Evolutionary conservation across 352 stramenopile species (phyloP), one percentile per base, ranked within the genome.

Genomic region (Blastocystis sp.): DNA sequence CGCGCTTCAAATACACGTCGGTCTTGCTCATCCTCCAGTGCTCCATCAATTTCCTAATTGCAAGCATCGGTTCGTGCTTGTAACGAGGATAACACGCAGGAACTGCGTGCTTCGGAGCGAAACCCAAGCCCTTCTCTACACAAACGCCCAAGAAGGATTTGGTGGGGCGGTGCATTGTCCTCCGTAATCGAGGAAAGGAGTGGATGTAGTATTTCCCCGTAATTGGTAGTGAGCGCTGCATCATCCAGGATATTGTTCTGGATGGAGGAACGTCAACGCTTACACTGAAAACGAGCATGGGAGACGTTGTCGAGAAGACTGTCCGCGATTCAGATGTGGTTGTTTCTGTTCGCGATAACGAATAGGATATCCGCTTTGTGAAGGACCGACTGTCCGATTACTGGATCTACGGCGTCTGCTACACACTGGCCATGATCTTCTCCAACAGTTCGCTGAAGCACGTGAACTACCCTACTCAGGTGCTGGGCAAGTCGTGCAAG

Each of bases 401-500:
- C 48, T 28, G n/a, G 9, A 76, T 66, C 21, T 88, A 88, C 45
- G 78, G 78, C 17, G 92, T 93, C 67, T 88, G 64, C 64, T 97
- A 96, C 89, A 89, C 96, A 19, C 92, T 92, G 40, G 94, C 93
- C 2, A 97, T 97, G 93, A 89, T 95, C 43, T 96, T 92, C 90
- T 95, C 92, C 62, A 96, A 97, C 89, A 93, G 95, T 81, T 93
- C 93, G 56, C 90, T 97, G 62, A 96, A 96, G 90, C 92, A 96
- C 91, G 92, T 99, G 89, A 96, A 92, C 88, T 99, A 98, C 92
- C 96, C 96, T 14, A 97, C 97, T 9, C 95, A 97, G 84, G 97
- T 96, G n/a, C 92, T 99, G 7, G 96, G 94, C 67, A 99, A 99
- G 91, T 97, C 92, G 89, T 98, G 95, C 90, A 99, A 99, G 91